Percentiles rank a stretch among this genome's conserved stretches.
Conservation (phyloP, 2,329 filamentous ascomycete species). For the Cercospora berteroae region DNA sequence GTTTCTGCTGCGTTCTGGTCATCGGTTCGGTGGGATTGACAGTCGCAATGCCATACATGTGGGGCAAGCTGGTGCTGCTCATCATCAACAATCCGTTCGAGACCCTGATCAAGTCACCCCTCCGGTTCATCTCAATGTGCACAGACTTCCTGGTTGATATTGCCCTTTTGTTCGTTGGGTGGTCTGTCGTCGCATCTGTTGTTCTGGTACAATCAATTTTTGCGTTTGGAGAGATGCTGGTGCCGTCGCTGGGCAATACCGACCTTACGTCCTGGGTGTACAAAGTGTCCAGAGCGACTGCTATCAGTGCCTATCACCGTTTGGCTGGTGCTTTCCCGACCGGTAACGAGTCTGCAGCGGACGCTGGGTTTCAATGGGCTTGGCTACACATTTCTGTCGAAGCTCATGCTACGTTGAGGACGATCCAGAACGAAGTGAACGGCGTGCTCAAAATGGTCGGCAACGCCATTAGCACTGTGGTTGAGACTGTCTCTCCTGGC, state of each 20-base stretch:
- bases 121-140: constrained; percentile 68
- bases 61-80: constrained; percentile 80
- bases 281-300: constrained; percentile 25
- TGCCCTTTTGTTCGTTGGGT: constrained; percentile 58
- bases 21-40: constrained; percentile 81
- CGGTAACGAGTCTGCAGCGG: constrained; percentile 11
- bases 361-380: constrained; percentile 29
- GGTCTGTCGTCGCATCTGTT: constrained; percentile 21
- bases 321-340: constrained; percentile 26
- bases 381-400: constrained; percentile 30
- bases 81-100: constrained; percentile 73
- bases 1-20: constrained; percentile 90
- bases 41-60: constrained; percentile 87
- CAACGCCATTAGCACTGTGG: constrained; percentile 25
- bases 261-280: constrained; percentile 19
- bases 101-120: constrained; percentile 64
- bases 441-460: constrained; percentile 28
- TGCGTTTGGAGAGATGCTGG: constrained; percentile 9
- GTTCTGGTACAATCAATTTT: constrained; percentile 17
- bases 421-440: constrained; percentile 28
- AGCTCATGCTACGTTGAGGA: constrained; percentile 32
- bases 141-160: constrained; percentile 80
- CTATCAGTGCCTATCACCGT: constrained; percentile 24
- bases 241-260: constrained; percentile 13
- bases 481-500: constrained; percentile 31